Evolutionary conservation across 1,284 basidiomycete species (phyloP).

Genomic region (Apiotrichum akiyoshidainum): DNA sequence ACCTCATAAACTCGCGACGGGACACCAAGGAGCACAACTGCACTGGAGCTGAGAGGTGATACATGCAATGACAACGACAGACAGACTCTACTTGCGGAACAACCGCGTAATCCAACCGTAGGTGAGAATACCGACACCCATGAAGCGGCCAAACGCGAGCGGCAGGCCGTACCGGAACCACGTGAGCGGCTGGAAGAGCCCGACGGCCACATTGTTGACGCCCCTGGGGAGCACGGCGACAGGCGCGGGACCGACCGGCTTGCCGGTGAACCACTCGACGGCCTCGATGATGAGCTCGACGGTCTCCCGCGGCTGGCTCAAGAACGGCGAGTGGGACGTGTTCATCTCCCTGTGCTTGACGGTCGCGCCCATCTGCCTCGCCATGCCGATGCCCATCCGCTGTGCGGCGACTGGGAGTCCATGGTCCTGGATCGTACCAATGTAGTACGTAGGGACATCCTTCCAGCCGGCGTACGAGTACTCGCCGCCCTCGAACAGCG

Average conservation of each 20-base stretch:
- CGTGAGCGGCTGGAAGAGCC: too few relatives aligned
- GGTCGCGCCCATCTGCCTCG: neutral
- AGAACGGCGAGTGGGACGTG: constrained; percentile 5
- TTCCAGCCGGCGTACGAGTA: constrained; percentile 2
- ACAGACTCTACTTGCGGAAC: too few relatives aligned
- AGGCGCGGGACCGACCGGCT: neutral
- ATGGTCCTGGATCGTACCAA: neutral
- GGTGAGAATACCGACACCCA: too few relatives aligned
- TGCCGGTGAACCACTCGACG: neutral
- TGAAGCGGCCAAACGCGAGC: too few relatives aligned
- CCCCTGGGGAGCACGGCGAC: too few relatives aligned
- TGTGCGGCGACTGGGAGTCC: neutral
- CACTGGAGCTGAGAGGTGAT: too few relatives aligned
- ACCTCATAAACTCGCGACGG: too few relatives aligned
- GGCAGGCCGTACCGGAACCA: too few relatives aligned
- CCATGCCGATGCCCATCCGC: neutral
- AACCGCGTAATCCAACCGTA: too few relatives aligned
- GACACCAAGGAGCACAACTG: too few relatives aligned
- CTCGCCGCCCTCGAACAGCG: constrained; percentile 3
- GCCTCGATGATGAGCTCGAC: neutral
- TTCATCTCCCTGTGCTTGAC: neutral
- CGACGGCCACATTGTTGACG: too few relatives aligned
- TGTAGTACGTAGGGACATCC: constrained; percentile 2
- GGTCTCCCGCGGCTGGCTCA: constrained; percentile 2
- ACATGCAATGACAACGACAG: too few relatives aligned